Evolutionary conservation across 805 yeast genomes (phyloP).

Genomic region (Kuraishia hungarica): DNA sequence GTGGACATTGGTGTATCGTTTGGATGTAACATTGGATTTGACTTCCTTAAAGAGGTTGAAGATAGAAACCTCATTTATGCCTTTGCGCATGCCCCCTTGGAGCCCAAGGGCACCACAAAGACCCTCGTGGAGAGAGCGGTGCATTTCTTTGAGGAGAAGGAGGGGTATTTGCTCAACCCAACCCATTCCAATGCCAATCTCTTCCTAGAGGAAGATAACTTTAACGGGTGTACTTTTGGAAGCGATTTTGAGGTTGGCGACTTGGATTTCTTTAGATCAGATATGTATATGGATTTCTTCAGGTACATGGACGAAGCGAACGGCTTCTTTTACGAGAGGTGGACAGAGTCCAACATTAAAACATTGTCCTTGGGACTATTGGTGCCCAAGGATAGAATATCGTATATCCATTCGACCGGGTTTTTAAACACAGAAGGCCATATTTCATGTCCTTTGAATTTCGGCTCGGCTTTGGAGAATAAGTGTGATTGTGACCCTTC

Average conservation of each 20-base stretch:
- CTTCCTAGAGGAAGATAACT: slow-evolving; percentile 20
- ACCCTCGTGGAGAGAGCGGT: slow-evolving; percentile 33
- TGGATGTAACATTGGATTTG: slow-evolving; percentile 45
- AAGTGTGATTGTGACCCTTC: slow-evolving; percentile 17
- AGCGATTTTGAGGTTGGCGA: slow-evolving; percentile 51
- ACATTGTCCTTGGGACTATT: slow-evolving; percentile 27
- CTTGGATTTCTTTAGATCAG: slow-evolving; percentile 38
- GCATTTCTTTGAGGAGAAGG: slow-evolving; percentile 31
- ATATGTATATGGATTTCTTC: slow-evolving; percentile 36
- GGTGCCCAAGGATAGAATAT: slow-evolving; percentile 37
- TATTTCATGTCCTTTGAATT: slow-evolving; percentile 12
- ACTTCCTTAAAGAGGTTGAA: slow-evolving; percentile 37
- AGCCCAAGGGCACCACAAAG: slow-evolving; percentile 10
- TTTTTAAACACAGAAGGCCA: slow-evolving; percentile 9
- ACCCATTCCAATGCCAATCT: slow-evolving; percentile 32
- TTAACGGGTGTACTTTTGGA: slow-evolving; percentile 51
- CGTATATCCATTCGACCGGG: slow-evolving; percentile 37
- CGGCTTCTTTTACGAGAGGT: slow-evolving; percentile 51
- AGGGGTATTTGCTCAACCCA: slow-evolving; percentile 31
- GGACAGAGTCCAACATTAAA: slow-evolving; percentile 48
- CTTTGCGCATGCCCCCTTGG: slow-evolving; percentile 21
- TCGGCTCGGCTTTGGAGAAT: slow-evolving; percentile 6
- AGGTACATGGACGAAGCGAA: slow-evolving; percentile 35
- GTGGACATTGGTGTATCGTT: slow-evolving; percentile 49
- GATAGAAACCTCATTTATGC: slow-evolving; percentile 35